Evolutionary conservation across 129 eudicot species (phyloP).

Genomic region (Flaveria bidentis): DNA sequence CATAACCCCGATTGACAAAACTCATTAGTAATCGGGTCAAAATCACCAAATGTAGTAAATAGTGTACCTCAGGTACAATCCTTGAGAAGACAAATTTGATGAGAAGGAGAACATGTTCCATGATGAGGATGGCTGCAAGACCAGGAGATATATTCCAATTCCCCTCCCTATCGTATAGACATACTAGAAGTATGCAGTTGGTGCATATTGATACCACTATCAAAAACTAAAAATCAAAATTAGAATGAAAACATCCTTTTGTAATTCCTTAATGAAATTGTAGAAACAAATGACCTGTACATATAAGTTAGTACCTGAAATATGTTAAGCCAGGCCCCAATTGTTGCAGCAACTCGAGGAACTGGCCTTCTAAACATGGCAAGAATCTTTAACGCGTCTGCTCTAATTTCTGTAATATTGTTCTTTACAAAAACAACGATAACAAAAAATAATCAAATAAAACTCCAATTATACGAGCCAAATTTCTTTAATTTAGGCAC

Average conservation of each 20-base stretch:
- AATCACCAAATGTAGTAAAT: background rate
- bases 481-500: background rate
- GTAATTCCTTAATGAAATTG: conserved; percentile 4
- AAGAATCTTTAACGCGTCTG: conserved; percentile 92
- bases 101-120: conserved; percentile 85
- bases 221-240: conserved; percentile 67
- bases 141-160: conserved; percentile 93
- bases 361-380: conserved; percentile 78
- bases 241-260: conserved; percentile 6
- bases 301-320: conserved; percentile 62
- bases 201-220: conserved; percentile 94
- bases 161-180: conserved; percentile 81
- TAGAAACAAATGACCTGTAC: background rate
- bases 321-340: conserved; percentile 95
- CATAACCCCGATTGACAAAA: too few species aligned
- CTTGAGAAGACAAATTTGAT: conserved; percentile 84
- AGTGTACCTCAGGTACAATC: conserved; percentile 79
- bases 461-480: background rate
- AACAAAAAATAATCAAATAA: conserved; percentile 15
- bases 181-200: conserved; percentile 77
- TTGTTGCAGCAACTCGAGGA: conserved; percentile 81
- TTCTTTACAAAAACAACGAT: conserved; percentile 49
- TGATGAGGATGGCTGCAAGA: conserved; percentile 84
- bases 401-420: conserved; percentile 83
- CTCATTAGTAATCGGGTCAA: too few species aligned